phyloP scores from a whole-genome alignment of 2,329 filamentous ascomycete species.

The Cytospora paraplurivora region DNA sequence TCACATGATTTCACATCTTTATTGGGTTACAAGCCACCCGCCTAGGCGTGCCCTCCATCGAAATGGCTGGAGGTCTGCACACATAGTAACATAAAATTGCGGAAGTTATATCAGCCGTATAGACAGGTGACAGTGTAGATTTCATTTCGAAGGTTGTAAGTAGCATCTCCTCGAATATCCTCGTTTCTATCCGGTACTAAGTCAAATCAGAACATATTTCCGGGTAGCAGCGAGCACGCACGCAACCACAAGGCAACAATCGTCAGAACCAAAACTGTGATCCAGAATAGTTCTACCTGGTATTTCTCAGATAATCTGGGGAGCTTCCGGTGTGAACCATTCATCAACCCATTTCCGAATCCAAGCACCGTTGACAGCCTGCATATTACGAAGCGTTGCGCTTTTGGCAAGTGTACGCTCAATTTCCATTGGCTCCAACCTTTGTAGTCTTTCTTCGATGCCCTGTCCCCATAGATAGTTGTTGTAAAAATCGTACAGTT shows the following conservation, averaged over 20 bases:
- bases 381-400: conserved; percentile 10
- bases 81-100: no score
- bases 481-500: conserved; percentile 7
- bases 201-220: no score
- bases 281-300: neutral
- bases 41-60: no score
- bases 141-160: no score
- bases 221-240: neutral
- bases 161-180: no score
- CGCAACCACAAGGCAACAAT: conserved; percentile 6
- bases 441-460: neutral
- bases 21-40: no score
- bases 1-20: no score
- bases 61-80: no score
- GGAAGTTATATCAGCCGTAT: no score
- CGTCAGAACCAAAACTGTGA: neutral
- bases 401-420: conserved; percentile 1
- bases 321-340: neutral
- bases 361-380: conserved; percentile 6
- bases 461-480: conserved; percentile 3
- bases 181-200: no score
- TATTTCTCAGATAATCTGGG: neutral
- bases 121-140: no score
- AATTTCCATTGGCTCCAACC: conserved; percentile 10
- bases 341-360: conserved; percentile 18